phyloP scores from a whole-genome alignment of 106 monocot genomes.

The Agapanthus africanus region DNA sequence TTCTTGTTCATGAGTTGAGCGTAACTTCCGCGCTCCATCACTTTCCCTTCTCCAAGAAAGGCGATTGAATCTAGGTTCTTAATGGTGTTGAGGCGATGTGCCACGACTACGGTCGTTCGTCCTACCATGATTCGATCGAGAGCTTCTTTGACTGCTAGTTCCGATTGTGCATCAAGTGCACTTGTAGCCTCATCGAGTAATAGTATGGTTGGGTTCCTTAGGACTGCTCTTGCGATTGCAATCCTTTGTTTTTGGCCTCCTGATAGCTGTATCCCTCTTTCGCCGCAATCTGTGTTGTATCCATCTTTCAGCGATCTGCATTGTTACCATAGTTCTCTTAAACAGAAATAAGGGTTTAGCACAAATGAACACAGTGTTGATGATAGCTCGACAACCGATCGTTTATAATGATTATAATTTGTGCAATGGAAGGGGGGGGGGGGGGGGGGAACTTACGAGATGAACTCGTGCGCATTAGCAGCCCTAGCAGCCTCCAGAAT shows the following conservation, averaged over 20 bases:
- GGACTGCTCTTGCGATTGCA: conserved; percentile 74
- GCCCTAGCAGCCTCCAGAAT: conserved; percentile 49
- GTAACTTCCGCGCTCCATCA: conserved; percentile 56
- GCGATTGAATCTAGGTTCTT: conserved; percentile 58
- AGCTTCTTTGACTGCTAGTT: conserved; percentile 68
- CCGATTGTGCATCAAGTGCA: conserved; percentile 64
- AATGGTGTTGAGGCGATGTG: conserved; percentile 72
- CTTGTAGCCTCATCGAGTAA: conserved; percentile 90
- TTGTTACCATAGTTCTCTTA: neutral
- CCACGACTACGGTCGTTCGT: conserved; percentile 77
- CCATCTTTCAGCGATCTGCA: conserved; percentile 62
- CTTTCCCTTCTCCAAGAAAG: conserved; percentile 47
- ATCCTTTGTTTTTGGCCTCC: conserved; percentile 88
- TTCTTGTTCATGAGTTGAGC: conserved; percentile 62
- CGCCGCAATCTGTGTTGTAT: conserved; percentile 58
- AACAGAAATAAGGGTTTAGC: no score
- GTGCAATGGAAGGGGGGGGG: no score
- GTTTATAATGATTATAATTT: no score
- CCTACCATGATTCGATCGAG: conserved; percentile 66
- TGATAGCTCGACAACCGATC: no score
- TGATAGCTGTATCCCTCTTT: conserved; percentile 62
- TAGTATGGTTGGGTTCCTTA: conserved; percentile 52
- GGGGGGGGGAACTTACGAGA: conserved; percentile 63
- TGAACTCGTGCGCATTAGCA: conserved; percentile 83
- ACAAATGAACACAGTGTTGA: no score